Percentiles rank a stretch among this genome's conserved stretches.
Conservation (phyloP, 768 basidiomycete genomes). For the Podaxis carcinomalis region DNA sequence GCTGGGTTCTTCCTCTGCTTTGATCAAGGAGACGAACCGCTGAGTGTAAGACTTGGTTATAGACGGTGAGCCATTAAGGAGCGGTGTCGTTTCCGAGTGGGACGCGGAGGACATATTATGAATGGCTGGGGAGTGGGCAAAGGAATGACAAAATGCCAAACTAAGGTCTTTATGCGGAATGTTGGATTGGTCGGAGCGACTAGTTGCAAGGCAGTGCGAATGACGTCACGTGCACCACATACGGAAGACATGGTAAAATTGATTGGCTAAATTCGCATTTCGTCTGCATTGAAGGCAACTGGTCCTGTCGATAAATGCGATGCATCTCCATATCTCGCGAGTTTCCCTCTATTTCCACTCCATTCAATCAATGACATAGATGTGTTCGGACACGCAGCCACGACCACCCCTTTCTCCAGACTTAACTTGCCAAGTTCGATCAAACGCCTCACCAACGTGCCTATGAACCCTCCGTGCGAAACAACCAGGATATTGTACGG, state of each 20-base stretch:
- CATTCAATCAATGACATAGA: slow-evolving; percentile 61
- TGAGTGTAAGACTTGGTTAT: slow-evolving; percentile 22
- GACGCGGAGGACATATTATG: slow-evolving; percentile 28
- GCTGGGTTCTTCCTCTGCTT: slow-evolving; percentile 60
- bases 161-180: background rate
- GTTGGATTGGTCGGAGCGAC: background rate
- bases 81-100: slow-evolving; percentile 39
- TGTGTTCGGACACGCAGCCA: slow-evolving; percentile 43
- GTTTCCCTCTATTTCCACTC: slow-evolving; percentile 27
- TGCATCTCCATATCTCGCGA: slow-evolving; percentile 53
- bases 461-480: slow-evolving; percentile 66
- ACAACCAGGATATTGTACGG: slow-evolving; percentile 50
- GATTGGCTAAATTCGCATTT: slow-evolving; percentile 14
- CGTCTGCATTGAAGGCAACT: slow-evolving; percentile 51
- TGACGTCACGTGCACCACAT: slow-evolving; percentile 23
- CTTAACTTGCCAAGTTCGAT: slow-evolving; percentile 34
- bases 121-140: slow-evolving; percentile 14
- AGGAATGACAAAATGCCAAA: slow-evolving; percentile 16
- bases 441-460: slow-evolving; percentile 44
- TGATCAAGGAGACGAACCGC: slow-evolving; percentile 38
- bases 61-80: slow-evolving; percentile 37
- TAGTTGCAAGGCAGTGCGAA: slow-evolving; percentile 22
- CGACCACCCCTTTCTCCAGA: slow-evolving; percentile 30
- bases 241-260: background rate
- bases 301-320: slow-evolving; percentile 40